Evolutionary conservation across 2,329 filamentous ascomycete genomes (phyloP).

Genomic region (Colletotrichum sp.): DNA sequence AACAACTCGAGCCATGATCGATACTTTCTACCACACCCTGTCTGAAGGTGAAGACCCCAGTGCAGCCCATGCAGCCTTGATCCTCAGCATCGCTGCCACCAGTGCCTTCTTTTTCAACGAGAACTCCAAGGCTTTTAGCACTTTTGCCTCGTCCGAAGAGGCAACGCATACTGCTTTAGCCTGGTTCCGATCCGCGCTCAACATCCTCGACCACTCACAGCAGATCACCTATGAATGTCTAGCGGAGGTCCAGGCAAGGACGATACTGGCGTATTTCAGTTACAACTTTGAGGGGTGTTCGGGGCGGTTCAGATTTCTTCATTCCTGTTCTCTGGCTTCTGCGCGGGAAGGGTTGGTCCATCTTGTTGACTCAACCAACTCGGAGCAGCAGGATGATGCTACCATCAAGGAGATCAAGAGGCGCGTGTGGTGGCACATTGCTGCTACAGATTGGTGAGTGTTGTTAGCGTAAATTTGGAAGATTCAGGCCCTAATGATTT

Average conservation of each 20-base stretch:
- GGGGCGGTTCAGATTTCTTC: conserved; percentile 32
- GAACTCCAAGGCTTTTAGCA: not conserved
- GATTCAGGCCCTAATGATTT: not conserved
- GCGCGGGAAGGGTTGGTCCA: conserved; percentile 40
- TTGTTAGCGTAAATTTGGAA: not conserved
- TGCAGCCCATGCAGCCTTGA: conserved; percentile 25
- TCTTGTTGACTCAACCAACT: conserved; percentile 38
- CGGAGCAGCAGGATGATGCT: conserved; percentile 24
- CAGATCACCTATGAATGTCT: conserved; percentile 33
- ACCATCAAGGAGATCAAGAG: conserved; percentile 39
- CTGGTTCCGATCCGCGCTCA: conserved; percentile 38
- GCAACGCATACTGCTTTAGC: conserved; percentile 1
- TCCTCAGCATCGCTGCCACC: conserved; percentile 30
- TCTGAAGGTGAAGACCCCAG: conserved; percentile 12
- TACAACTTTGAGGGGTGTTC: conserved; percentile 43
- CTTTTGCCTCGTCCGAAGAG: not conserved
- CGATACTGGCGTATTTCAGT: conserved; percentile 40
- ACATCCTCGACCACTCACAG: conserved; percentile 38
- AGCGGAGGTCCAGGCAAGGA: conserved; percentile 39
- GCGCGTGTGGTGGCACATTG: conserved; percentile 49
- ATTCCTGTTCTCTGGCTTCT: conserved; percentile 22
- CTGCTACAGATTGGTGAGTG: conserved; percentile 41
- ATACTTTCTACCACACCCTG: conserved; percentile 23
- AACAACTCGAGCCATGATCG: conserved; percentile 20
- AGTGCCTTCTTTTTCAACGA: conserved; percentile 30